Base-by-base conservation (phyloP, 1,139 yeast species). In the Maudiozyma humilis region DNA sequence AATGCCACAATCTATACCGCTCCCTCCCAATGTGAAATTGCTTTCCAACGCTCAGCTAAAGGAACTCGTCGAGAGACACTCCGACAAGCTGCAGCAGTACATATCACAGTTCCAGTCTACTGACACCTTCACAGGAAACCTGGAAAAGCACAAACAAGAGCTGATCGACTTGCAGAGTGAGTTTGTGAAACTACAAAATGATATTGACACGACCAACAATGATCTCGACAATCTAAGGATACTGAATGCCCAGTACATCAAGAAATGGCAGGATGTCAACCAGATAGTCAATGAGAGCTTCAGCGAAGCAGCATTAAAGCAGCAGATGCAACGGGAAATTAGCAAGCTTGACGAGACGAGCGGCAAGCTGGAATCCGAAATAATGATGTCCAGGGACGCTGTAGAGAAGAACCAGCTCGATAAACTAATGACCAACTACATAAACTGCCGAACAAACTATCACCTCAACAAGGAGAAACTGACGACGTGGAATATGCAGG, bases 401-500 rank as follows among this genome's bases (percentile, higher is more conserved):
- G 20, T 41, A 10, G 48, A 46, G 18, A 32, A 40, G 2, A 42
- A 38, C 14, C 50, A 50, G 10, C 25, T 57, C 17, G 62, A 60
- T 31, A 27, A 32, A 7, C 49, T 53, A 37, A 38, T 60, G 7
- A 35, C 44, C 5, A 40, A 47, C 20, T 59, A 53, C 44, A 39
- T 51, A 36, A 42, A 44, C 3, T 37, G 45, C 15, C 50, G 62
- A 44, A 47, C 47, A 5, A 46, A 51, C 34, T 60, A 55, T 44
- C 60, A 59, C 45, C 23, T 50, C 12, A 50, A 47, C 32, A 50
- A 52, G 10, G 60, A 59, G 42, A 54, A 57, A 45, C 44, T 60
- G 20, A 43, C 50, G 2, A 59, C 62, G 8, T 61, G 64, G 64
- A 49, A 53, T 23, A 42, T 43, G 8, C 62, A 58, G 42, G 60